Percentiles rank a stretch among this genome's conserved stretches.
Conservation (phyloP, 331 rosid genomes). For the Phaseolus coccineus region DNA sequence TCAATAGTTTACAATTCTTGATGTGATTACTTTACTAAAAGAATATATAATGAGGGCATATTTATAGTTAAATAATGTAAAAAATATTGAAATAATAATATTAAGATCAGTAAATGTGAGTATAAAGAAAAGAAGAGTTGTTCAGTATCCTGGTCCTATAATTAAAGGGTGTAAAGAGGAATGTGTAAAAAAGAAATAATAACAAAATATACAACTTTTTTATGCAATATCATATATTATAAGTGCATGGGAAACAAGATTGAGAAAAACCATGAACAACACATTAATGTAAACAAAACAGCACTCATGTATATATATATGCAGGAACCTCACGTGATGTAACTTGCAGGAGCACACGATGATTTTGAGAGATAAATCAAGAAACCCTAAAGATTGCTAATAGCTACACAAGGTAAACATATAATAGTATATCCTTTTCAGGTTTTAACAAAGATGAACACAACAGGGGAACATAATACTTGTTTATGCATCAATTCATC, state of each 20-base stretch:
- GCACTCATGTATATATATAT: neutral
- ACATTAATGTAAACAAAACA: neutral
- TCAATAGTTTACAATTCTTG: too few relatives aligned
- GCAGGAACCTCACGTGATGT: neutral
- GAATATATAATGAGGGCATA: too few relatives aligned
- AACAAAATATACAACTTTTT: neutral
- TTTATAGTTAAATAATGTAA: too few relatives aligned
- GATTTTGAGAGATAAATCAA: neutral
- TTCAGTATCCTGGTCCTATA: too few relatives aligned
- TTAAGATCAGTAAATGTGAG: too few relatives aligned
- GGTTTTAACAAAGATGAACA: constrained; percentile 7
- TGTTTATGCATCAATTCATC: neutral
- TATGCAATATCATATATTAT: neutral
- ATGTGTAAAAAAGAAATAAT: neutral
- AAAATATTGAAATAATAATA: too few relatives aligned
- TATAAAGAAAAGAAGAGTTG: too few relatives aligned
- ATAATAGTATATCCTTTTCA: neutral
- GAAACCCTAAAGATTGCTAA: constrained; percentile 1
- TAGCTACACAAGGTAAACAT: neutral
- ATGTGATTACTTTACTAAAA: too few relatives aligned
- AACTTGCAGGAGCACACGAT: neutral
- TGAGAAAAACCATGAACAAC: neutral
- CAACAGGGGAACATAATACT: neutral
- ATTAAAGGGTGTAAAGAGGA: neutral
- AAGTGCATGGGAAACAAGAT: neutral